These are phyloP conservation scores for Cercophora scortea DNA, from an alignment of 495 filamentous ascomycete genomes.

Conservation along the genomic window DNA sequence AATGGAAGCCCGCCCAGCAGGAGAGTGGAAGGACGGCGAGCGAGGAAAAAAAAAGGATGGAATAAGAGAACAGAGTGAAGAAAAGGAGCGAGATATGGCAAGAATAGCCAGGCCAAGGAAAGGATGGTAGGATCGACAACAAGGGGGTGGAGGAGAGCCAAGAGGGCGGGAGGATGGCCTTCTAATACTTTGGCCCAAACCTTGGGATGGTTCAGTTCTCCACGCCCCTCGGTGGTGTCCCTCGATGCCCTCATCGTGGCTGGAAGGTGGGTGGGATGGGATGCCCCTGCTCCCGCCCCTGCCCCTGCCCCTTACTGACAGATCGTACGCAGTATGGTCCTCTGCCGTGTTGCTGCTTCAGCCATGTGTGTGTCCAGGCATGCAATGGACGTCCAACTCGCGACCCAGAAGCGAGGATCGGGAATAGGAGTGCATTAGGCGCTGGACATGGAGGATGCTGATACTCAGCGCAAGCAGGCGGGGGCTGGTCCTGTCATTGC, in stretches of 20 bases:
- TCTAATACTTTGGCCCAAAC: slow-evolving; percentile 9
- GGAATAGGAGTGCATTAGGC: no score
- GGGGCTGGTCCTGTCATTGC: no score
- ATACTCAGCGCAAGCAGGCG: no score
- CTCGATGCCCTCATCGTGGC: neutral
- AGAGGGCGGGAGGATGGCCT: neutral
- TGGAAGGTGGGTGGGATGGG: neutral
- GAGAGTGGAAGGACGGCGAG: slow-evolving; percentile 5
- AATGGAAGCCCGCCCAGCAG: slow-evolving; percentile 29
- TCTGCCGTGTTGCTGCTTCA: no score
- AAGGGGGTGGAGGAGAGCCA: neutral
- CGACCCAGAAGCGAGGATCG: no score
- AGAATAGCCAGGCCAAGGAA: neutral
- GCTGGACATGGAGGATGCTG: no score
- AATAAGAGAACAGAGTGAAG: slow-evolving; percentile 9
- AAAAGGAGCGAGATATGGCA: slow-evolving; percentile 4
- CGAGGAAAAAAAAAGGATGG: neutral
- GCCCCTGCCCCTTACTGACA: neutral
- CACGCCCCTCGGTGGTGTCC: no score
- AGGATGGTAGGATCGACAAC: neutral
- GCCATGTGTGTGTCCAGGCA: no score
- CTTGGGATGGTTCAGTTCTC: no score
- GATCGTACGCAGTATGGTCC: no score
- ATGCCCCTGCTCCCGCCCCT: neutral
- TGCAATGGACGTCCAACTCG: no score